These are phyloP conservation scores for Boletales sp. DNA, from an alignment of 768 basidiomycete species.

Conservation along the genomic window DNA sequence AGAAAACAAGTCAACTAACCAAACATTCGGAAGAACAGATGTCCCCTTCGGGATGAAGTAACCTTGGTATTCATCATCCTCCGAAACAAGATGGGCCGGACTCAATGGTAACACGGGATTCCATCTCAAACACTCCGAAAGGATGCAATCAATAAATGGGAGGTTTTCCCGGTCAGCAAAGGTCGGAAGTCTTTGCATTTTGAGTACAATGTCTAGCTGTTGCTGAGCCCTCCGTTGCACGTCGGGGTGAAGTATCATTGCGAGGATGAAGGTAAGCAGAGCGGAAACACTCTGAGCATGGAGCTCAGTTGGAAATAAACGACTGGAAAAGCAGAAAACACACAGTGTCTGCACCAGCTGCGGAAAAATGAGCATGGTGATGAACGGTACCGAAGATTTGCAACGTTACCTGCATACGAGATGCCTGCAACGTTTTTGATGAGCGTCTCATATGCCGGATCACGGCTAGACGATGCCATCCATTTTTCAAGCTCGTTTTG, in stretches of 20 bases:
- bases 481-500: conserved; percentile 38
- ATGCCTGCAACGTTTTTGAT: conserved; percentile 50
- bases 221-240: conserved; percentile 46
- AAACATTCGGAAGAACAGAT: conserved; percentile 45
- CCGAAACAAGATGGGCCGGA: conserved; percentile 18
- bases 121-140: conserved; percentile 39
- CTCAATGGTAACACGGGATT: conserved; percentile 35
- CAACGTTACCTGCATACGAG: conserved; percentile 41
- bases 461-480: conserved; percentile 13
- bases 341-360: conserved; percentile 27
- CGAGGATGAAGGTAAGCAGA: conserved; percentile 47
- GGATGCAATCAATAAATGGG: conserved; percentile 36
- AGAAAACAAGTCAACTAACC: conserved; percentile 27
- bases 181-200: conserved; percentile 42
- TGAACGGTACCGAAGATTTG: background rate
- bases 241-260: conserved; percentile 52
- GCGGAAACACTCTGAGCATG: conserved; percentile 45
- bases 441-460: conserved; percentile 39
- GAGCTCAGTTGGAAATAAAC: conserved; percentile 15
- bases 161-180: conserved; percentile 41
- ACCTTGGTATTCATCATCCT: conserved; percentile 45
- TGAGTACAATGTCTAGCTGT: conserved; percentile 49
- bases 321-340: conserved; percentile 20
- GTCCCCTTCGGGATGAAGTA: conserved; percentile 44
- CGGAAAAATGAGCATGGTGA: conserved; percentile 3